phyloP scores from a whole-genome alignment of 179 eudicot genomes.

The Spinacia oleracea region DNA sequence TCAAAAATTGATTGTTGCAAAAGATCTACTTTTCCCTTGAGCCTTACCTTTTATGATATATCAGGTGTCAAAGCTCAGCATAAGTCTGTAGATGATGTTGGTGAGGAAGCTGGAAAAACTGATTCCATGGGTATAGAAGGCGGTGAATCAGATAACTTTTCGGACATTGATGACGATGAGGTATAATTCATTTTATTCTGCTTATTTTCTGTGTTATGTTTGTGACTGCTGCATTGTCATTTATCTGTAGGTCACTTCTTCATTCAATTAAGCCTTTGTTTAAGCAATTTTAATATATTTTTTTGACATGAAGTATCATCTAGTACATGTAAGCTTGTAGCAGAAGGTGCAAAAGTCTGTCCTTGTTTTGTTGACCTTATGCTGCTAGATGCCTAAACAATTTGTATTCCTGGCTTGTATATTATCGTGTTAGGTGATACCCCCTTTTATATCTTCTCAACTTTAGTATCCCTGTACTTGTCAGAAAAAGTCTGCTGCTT shows the following conservation, averaged over 20 bases:
- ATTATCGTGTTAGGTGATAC: not conserved
- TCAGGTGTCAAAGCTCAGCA: constrained; percentile 25
- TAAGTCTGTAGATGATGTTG: constrained; percentile 18
- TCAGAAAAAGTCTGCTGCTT: not conserved
- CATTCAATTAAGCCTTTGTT: not conserved
- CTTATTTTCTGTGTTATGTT: not conserved
- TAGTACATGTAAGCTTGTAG: not conserved
- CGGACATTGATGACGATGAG: constrained; percentile 78
- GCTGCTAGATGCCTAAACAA: not conserved
- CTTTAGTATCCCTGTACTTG: not conserved
- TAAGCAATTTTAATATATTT: not conserved
- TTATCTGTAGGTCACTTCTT: not conserved
- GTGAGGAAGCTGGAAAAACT: constrained; percentile 24
- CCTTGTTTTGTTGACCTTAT: not conserved
- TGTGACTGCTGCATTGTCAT: constrained; percentile 1
- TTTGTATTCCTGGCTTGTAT: constrained; percentile 8
- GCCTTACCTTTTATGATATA: constrained; percentile 4
- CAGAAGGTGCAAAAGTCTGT: not conserved
- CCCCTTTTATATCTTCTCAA: not conserved
- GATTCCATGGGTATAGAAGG: constrained; percentile 30
- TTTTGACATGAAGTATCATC: not conserved
- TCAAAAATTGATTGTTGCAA: not conserved
- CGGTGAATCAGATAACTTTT: constrained; percentile 56
- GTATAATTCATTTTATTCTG: constrained; percentile 32
- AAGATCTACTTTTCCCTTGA: not conserved